Evolutionary conservation across 176 grass and related monocot species (phyloP), one percentile per base, ranked within the genome.

Genomic region (Saccharum officinarum): DNA sequence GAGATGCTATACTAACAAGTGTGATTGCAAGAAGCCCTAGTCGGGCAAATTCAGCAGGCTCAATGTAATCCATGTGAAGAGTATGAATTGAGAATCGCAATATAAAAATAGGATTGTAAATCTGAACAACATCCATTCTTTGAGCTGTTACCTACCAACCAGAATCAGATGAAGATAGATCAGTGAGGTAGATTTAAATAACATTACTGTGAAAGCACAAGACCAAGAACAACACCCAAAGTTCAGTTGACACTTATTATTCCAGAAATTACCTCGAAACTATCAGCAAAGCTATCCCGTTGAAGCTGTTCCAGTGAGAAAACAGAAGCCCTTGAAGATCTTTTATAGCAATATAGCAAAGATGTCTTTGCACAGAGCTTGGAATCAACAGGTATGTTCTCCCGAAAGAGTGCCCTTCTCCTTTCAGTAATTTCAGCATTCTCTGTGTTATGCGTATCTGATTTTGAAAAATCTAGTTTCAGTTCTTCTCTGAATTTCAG

Each of bases 341-440:
- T 86, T 80, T 88, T 82, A 82, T 95, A 93, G 86, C 89, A 95
- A 88, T 90, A 98, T 75, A 88, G 87, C 73, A 94, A 75, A 84
- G 77, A 85, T 69, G 95, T 93, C 54, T 67, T 88, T 82, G 88
- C 82, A 44, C 92, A 98, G 18, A 90, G 83, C 82, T 82, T 93
- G 65, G 91, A 88, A 86, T 98, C 95, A 88, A 98, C 63, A 34
- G 92, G 95, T 63, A 98, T 95, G 73, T 92, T 98, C 91, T 98
- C 95, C 80, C 92, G 89, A 68, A 98, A 93, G 39, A 98, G 76
- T 2, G 89, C 42, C 76, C 89, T 95, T 78, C 80, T 87, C 68
- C 79, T 87, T 82, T 84, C 87, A 77, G 88, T 90, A 85, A 77
- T 72, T 78, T 77, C 87, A 23, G 77, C 87, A 87, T 87, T 80